A percentile compares a stretch with the other conserved stretches of the same genome.
Conservation (phyloP, 179 eudicot species). For the Patellifolia procumbens region DNA sequence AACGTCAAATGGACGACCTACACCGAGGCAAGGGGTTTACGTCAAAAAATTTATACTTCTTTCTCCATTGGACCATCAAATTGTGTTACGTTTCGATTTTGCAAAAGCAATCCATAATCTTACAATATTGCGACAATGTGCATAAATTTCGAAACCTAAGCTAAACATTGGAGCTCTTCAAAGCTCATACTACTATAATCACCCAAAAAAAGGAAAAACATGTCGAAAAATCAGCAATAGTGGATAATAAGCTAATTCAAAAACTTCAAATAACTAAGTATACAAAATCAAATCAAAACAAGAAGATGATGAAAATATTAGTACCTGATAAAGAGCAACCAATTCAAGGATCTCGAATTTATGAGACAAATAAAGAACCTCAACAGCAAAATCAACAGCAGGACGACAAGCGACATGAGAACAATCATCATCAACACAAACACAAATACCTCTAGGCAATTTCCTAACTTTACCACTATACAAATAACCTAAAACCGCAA, state of each 20-base stretch:
- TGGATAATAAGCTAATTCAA: background rate
- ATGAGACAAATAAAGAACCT: constrained; percentile 65
- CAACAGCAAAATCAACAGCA: constrained; percentile 60
- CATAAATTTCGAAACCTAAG: background rate
- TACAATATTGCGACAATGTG: background rate
- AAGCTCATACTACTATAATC: background rate
- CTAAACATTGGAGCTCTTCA: background rate
- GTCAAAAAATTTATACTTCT: too few species aligned
- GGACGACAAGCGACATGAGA: constrained; percentile 70
- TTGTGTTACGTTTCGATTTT: too few species aligned
- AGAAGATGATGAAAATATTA: background rate
- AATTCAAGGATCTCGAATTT: constrained; percentile 66
- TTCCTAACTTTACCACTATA: constrained; percentile 61
- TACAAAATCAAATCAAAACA: background rate
- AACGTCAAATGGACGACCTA: too few species aligned
- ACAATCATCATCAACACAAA: constrained; percentile 76
- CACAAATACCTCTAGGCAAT: constrained; percentile 53
- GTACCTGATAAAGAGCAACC: constrained; percentile 74
- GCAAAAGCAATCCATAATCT: too few species aligned
- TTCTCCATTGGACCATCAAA: too few species aligned
- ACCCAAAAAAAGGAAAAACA: too few species aligned
- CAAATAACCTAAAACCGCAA: constrained; percentile 61
- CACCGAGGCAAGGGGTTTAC: too few species aligned
- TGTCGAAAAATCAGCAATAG: background rate
- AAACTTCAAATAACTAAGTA: background rate